Percentiles rank a stretch among this genome's conserved stretches.
Conservation (phyloP, 1,139 yeast species). For the Lodderomyces metapsilosis region DNA sequence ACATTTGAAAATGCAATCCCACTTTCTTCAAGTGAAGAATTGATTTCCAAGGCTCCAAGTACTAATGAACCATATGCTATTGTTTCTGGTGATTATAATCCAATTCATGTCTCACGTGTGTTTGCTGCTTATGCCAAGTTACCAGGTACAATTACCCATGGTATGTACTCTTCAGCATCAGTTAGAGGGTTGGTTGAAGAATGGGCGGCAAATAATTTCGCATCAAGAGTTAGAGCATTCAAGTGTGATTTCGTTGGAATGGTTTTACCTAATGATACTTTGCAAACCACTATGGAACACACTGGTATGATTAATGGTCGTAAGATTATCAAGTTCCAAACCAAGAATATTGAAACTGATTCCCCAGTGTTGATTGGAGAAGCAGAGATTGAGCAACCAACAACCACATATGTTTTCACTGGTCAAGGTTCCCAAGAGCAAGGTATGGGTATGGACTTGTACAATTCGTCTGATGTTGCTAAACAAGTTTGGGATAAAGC, state of each 20-base stretch:
- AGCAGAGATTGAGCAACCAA: conserved; percentile 98
- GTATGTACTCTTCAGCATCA: conserved; percentile 97
- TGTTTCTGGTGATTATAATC: conserved; percentile 97
- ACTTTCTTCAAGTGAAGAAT: conserved; percentile 73
- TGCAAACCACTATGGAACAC: conserved; percentile 88
- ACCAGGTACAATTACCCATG: conserved; percentile 98
- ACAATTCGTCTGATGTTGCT: conserved; percentile 88
- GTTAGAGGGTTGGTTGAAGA: conserved; percentile 94
- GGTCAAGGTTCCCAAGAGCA: conserved; percentile 99
- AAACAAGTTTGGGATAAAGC: conserved; percentile 98
- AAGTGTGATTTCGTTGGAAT: conserved; percentile 89
- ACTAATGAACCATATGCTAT: conserved; percentile 95
- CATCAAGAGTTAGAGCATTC: conserved; percentile 94
- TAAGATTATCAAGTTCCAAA: conserved; percentile 91
- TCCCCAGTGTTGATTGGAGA: conserved; percentile 83
- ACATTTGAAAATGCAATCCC: conserved; percentile 89
- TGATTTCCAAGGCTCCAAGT: conserved; percentile 73
- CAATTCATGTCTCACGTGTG: conserved; percentile 94
- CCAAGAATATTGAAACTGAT: conserved; percentile 77
- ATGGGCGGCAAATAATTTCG: conserved; percentile 98
- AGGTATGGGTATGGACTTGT: conserved; percentile 99
- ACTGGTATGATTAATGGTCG: conserved; percentile 99
- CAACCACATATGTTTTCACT: conserved; percentile 93
- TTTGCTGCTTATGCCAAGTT: conserved; percentile 90
- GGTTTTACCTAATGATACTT: conserved; percentile 94